phyloP scores from a whole-genome alignment of 176 grass and related monocot genomes.

The Hyparrhenia diplandra region DNA sequence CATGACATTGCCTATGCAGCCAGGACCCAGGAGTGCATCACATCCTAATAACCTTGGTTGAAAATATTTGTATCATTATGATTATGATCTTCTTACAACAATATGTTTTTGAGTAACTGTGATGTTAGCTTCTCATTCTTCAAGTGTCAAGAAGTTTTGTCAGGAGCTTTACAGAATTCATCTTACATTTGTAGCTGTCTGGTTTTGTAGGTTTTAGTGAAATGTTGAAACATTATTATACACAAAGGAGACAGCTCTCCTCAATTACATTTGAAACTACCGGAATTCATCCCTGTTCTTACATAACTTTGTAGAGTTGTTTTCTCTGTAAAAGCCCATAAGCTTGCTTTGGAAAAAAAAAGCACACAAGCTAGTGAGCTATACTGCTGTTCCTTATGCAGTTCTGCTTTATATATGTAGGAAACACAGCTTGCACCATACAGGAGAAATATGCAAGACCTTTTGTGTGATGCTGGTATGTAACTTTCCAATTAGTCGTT shows the following conservation, averaged over 20 bases:
- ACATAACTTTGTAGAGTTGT: neutral
- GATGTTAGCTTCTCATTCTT: neutral
- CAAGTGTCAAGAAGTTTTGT: neutral
- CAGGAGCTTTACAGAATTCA: neutral
- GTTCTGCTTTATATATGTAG: constrained; percentile 42
- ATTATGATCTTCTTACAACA: neutral
- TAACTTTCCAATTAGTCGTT: constrained; percentile 7
- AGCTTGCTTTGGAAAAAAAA: neutral
- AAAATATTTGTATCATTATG: neutral
- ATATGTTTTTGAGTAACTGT: neutral
- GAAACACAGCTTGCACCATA: constrained; percentile 92
- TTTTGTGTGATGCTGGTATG: constrained; percentile 90
- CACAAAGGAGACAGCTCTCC: neutral
- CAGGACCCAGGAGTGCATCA: neutral
- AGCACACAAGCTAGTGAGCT: neutral
- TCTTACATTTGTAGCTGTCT: neutral
- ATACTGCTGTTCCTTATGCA: constrained; percentile 16
- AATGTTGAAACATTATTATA: constrained; percentile 11
- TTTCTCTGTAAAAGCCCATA: constrained; percentile 1
- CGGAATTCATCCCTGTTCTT: constrained; percentile 3
- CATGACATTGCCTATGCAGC: neutral
- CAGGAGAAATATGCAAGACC: constrained; percentile 90
- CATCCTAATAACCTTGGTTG: neutral
- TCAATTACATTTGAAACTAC: constrained; percentile 1
- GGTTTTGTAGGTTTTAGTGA: neutral